phyloP scores from a whole-genome alignment of 116 monocot genomes.

The Papilionanthe hybrid region DNA sequence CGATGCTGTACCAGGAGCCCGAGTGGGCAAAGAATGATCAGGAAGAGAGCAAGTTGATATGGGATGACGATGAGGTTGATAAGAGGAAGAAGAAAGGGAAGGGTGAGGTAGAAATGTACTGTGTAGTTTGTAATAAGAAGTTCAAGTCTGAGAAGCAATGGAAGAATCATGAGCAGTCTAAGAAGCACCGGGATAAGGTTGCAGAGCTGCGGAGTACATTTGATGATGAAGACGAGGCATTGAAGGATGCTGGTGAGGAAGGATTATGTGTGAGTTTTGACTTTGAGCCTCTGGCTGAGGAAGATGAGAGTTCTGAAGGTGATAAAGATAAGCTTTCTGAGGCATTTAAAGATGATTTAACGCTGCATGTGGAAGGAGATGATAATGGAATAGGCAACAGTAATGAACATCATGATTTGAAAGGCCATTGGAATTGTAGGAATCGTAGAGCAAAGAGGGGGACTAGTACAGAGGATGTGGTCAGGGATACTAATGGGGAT shows the following conservation, averaged over 20 bases:
- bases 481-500: conserved; percentile 13
- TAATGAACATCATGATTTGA: conserved; percentile 19
- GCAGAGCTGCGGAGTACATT: conserved; percentile 53
- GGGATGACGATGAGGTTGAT: conserved; percentile 24
- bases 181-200: conserved; percentile 87
- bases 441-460: conserved; percentile 30
- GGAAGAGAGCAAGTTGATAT: conserved; percentile 21
- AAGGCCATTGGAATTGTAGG: conserved; percentile 24
- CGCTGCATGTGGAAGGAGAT: conserved; percentile 8
- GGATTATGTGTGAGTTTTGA: conserved; percentile 25
- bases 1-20: conserved; percentile 62
- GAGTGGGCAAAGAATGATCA: conserved; percentile 65
- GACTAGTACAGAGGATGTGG: not conserved
- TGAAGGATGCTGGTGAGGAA: conserved; percentile 16
- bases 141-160: conserved; percentile 98
- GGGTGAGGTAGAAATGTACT: conserved; percentile 65
- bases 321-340: conserved; percentile 7
- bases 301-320: conserved; percentile 14
- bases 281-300: conserved; percentile 18
- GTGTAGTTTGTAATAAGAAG: conserved; percentile 86
- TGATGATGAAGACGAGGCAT: conserved; percentile 46
- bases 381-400: conserved; percentile 23
- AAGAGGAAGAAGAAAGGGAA: conserved; percentile 27
- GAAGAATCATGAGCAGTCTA: conserved; percentile 99
- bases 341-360: conserved; percentile 15